Evolutionary conservation across 2,329 filamentous ascomycete genomes (phyloP).

Genomic region (Talaromyces rugulosus): DNA sequence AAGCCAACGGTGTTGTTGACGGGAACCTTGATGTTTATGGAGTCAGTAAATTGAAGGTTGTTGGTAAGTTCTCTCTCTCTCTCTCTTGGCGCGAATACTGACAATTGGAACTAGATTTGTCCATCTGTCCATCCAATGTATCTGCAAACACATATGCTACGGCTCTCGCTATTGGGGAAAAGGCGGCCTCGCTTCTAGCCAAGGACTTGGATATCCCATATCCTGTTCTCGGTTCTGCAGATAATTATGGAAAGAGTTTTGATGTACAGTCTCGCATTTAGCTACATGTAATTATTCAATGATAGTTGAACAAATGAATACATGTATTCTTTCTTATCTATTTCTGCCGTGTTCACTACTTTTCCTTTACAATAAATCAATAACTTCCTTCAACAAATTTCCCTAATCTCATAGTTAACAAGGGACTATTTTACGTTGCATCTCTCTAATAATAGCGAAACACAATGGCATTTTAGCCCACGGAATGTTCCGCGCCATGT

Average conservation of each 20-base stretch:
- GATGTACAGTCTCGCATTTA: background rate
- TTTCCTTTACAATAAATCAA: background rate
- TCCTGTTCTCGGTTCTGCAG: background rate
- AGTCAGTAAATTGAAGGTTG: constrained; percentile 4
- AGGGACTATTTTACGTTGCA: background rate
- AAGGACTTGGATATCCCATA: constrained; percentile 22
- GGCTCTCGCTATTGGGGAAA: constrained; percentile 46
- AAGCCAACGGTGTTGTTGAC: constrained; percentile 14
- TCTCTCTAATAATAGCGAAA: background rate
- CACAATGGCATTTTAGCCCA: background rate
- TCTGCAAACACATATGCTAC: constrained; percentile 43
- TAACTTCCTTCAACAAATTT: no score
- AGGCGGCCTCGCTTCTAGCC: constrained; percentile 30
- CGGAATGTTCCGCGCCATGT: background rate
- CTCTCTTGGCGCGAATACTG: background rate
- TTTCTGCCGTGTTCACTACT: background rate
- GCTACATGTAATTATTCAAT: background rate
- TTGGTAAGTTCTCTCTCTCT: constrained; percentile 4
- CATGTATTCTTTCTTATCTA: background rate
- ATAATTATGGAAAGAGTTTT: background rate
- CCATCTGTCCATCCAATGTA: constrained; percentile 32
- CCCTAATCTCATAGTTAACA: no score
- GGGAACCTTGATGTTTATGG: constrained; percentile 14
- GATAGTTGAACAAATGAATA: background rate
- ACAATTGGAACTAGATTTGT: constrained; percentile 19